A percentile compares a stretch with the other conserved stretches of the same genome.
These are phyloP conservation scores for Pythium dissimile DNA, from an alignment of 352 stramenopile genomes.

Conservation along the genomic window DNA sequence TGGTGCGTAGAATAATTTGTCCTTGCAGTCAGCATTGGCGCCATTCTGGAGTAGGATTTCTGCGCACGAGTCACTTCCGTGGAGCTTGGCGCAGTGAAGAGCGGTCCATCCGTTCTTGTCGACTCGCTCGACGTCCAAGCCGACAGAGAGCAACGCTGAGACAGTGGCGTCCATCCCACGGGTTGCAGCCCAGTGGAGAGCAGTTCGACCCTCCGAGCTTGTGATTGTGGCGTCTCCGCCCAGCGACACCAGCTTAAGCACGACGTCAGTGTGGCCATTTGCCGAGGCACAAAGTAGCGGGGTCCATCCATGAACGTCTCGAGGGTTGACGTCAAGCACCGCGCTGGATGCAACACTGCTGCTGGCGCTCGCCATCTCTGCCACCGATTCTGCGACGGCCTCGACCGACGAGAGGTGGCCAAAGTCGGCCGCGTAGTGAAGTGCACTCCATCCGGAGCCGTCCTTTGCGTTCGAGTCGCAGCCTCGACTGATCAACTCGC, in stretches of 20 bases:
- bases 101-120: slow-evolving; percentile 56
- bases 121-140: slow-evolving; percentile 26
- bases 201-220: slow-evolving; percentile 47
- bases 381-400: slow-evolving; percentile 23
- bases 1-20: slow-evolving; percentile 40
- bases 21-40: slow-evolving; percentile 20
- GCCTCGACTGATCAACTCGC: slow-evolving; percentile 46
- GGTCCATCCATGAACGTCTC: slow-evolving; percentile 50
- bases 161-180: slow-evolving; percentile 41
- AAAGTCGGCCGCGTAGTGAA: slow-evolving; percentile 72
- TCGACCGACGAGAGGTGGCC: slow-evolving; percentile 45
- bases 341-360: not conserved
- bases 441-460: slow-evolving; percentile 51
- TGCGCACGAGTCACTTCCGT: slow-evolving; percentile 34
- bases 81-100: slow-evolving; percentile 55
- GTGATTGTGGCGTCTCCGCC: slow-evolving; percentile 32
- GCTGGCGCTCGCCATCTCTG: slow-evolving; percentile 9
- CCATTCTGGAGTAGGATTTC: slow-evolving; percentile 37
- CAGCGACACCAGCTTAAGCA: slow-evolving; percentile 34
- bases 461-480: slow-evolving; percentile 65
- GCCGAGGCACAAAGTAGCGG: slow-evolving; percentile 53
- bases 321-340: slow-evolving; percentile 34
- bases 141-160: slow-evolving; percentile 28
- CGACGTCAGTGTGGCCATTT: slow-evolving; percentile 45
- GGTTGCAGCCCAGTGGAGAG: slow-evolving; percentile 60